Base-by-base conservation (phyloP, 2,329 filamentous ascomycete species). In the Fusarium solani-melongenae region DNA sequence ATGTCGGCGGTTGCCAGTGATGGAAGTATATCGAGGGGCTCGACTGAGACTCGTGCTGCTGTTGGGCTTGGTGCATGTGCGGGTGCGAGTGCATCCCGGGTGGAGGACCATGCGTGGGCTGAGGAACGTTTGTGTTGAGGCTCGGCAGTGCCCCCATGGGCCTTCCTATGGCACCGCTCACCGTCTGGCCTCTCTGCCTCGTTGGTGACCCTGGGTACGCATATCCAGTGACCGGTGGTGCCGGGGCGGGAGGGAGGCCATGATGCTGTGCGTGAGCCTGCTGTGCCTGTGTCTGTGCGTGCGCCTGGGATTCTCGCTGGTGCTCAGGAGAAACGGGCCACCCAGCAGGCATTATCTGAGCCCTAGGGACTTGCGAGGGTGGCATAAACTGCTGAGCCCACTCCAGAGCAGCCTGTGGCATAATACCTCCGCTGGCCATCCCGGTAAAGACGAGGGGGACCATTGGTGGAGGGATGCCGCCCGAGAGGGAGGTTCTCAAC, bases 21-120 rank as follows among this genome's bases (percentile, higher is more conserved):
- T 97, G 94, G 81, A 98, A 98, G 82, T 94, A 96, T 56, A 97
- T 93, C 24, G 92, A 93, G 0, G 92, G 91, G 44, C 93, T 94
- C 20, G 90, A 88, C 72, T 78, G 76, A 14, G 71, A 27, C 36
- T 91, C 90, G 74, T 92, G 88, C 77, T 91, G 90, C 74, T 92
- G 62, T 63, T 90, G 88, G 41, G 84, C 86, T 79, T 86, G 88
- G 78, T 86, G 88, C 79, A 84, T 87, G 82, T 87, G 88, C 77
- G 81, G 84, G 56, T 86, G 84, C 62, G 83, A 77, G 69, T 85
- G 80, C 76, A 85, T 81, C 36, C 78, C 71, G 33, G 81, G 62
- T 53, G 70, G 53, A 58, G 55, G 69, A 36, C 62, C 66, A 38
- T 79, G 76, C 31, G 72, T 77, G 17, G 81, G 80, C 39, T 83